Conservation (phyloP, 2,329 filamentous ascomycete species). For the Alternaria sp. region DNA sequence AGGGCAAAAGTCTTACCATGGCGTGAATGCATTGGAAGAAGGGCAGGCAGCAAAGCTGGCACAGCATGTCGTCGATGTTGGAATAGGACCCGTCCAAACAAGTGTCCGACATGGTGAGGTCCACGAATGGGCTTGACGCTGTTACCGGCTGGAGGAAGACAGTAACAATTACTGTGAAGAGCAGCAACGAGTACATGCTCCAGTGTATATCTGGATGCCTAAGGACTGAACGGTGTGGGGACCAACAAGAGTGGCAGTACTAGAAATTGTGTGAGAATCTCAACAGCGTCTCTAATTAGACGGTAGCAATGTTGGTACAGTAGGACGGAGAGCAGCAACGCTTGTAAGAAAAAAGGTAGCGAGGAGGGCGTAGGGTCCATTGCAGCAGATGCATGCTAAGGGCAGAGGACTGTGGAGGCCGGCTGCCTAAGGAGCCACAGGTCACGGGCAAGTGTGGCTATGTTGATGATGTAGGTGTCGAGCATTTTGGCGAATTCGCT, state of each 20-base stretch:
- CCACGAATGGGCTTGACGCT: constrained; percentile 39
- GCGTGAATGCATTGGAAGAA: constrained; percentile 32
- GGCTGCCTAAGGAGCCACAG: constrained; percentile 38
- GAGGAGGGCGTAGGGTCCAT: constrained; percentile 26
- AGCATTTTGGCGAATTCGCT: constrained; percentile 27
- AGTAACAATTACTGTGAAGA: constrained; percentile 38
- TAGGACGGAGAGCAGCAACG: constrained; percentile 13
- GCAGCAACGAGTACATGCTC: constrained; percentile 45
- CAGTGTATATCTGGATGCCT: constrained; percentile 34
- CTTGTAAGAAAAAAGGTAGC: constrained; percentile 20
- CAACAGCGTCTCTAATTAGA: constrained; percentile 10
- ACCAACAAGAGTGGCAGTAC: constrained; percentile 16
- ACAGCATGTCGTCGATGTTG: constrained; percentile 41
- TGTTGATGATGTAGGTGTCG: constrained; percentile 33
- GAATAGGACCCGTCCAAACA: constrained; percentile 36
- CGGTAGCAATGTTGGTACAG: constrained; percentile 5
- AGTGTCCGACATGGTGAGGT: constrained; percentile 28
- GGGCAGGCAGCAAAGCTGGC: constrained; percentile 36
- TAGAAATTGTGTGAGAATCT: neutral
- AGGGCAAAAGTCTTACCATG: constrained; percentile 25
- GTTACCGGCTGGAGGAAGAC: constrained; percentile 39
- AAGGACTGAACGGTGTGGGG: constrained; percentile 20
- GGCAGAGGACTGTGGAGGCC: constrained; percentile 31
- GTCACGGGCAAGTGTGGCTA: constrained; percentile 39
- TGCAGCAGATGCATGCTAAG: constrained; percentile 22